These are phyloP conservation scores for Urochloa ruziziensis DNA, from an alignment of 176 grass and related monocot species.

Conservation along the genomic window DNA sequence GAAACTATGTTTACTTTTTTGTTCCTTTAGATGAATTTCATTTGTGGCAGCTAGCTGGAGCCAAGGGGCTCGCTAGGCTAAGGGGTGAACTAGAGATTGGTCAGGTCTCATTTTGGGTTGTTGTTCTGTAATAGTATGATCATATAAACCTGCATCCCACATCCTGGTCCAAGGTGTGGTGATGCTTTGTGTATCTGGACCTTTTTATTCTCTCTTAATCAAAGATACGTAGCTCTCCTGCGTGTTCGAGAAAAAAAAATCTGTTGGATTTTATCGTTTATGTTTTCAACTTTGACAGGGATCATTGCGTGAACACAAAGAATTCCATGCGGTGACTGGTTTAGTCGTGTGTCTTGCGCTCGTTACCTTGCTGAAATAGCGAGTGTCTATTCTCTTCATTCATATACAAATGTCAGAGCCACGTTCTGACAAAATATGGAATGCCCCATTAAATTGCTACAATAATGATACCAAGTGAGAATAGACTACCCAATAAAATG, in stretches of 20 bases:
- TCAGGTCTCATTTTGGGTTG: constrained; percentile 4
- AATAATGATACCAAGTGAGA: not conserved
- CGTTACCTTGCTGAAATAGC: constrained; percentile 95
- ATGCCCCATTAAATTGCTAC: not conserved
- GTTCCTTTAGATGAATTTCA: too few species aligned
- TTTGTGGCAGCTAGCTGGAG: too few species aligned
- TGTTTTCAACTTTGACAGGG: constrained; percentile 54
- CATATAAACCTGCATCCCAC: too few species aligned
- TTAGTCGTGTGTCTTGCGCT: constrained; percentile 69
- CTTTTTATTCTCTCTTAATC: too few species aligned
- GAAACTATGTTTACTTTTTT: not conserved
- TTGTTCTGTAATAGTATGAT: not conserved
- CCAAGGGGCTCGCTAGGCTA: too few species aligned
- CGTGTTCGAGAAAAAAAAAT: too few species aligned
- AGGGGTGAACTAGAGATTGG: not conserved
- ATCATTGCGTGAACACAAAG: constrained; percentile 63
- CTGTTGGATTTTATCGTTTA: constrained; percentile 27
- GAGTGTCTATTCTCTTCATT: constrained; percentile 25
- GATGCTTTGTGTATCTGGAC: too few species aligned
- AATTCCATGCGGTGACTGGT: constrained; percentile 87
- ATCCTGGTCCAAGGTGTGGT: too few species aligned
- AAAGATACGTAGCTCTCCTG: too few species aligned
- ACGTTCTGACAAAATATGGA: not conserved
- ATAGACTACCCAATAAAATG: too few species aligned
- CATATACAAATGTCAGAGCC: not conserved